phyloP scores from a whole-genome alignment of 1,284 basidiomycete species.

The Trichosporon sp. region DNA sequence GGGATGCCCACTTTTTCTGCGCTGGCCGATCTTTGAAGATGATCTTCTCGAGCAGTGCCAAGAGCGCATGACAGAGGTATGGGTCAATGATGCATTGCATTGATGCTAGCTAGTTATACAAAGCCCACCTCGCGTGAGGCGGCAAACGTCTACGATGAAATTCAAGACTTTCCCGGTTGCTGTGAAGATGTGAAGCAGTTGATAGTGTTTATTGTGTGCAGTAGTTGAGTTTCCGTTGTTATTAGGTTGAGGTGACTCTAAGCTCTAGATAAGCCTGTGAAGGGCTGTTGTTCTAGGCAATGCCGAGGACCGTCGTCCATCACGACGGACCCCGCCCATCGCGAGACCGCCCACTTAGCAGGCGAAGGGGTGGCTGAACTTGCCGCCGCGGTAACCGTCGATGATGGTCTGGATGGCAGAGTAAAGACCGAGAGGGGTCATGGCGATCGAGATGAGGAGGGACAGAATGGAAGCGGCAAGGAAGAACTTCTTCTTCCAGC shows the following conservation, averaged over 20 bases:
- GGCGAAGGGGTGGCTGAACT: slow-evolving; percentile 37
- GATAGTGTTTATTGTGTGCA: background rate
- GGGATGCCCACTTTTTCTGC: too few species aligned
- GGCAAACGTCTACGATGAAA: background rate
- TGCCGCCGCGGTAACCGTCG: slow-evolving; percentile 31
- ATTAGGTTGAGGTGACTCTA: background rate
- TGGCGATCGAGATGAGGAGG: slow-evolving; percentile 29
- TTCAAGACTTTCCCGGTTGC: background rate
- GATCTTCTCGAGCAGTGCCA: too few species aligned
- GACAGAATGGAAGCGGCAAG: slow-evolving; percentile 14
- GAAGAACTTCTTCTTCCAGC: slow-evolving; percentile 22
- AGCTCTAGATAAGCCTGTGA: background rate
- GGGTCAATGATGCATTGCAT: background rate
- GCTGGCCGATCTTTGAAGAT: too few species aligned
- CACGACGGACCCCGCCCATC: too few species aligned
- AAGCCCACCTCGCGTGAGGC: background rate
- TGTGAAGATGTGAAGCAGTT: background rate
- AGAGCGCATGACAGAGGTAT: background rate
- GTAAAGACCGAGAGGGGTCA: slow-evolving; percentile 42
- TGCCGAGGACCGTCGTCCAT: too few species aligned
- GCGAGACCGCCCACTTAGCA: slow-evolving; percentile 27
- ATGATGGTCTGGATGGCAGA: slow-evolving; percentile 37
- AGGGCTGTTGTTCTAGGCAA: background rate
- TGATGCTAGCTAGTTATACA: background rate
- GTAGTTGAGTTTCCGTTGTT: background rate